Evolutionary conservation across 2,329 filamentous ascomycete genomes (phyloP).

Genomic region (Pestalotiopsis sp.): DNA sequence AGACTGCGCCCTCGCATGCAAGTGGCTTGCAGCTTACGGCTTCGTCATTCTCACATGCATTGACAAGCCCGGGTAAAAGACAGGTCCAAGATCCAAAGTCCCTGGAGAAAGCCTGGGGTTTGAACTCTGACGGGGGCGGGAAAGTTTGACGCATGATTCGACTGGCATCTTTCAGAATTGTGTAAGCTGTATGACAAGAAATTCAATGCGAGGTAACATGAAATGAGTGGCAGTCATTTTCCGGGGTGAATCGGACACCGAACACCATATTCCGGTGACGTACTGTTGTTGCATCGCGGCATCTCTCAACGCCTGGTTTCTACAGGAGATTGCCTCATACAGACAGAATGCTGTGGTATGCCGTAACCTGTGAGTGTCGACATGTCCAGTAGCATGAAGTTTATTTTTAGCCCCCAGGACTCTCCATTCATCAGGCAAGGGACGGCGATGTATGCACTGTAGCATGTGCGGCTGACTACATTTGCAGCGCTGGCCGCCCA

Average conservation of each 20-base stretch:
- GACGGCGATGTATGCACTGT: too few species aligned
- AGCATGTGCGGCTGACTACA: neutral
- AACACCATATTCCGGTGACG: neutral
- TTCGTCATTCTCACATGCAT: neutral
- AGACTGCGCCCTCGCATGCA: neutral
- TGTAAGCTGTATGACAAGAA: neutral
- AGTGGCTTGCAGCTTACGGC: neutral
- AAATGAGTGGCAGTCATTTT: neutral
- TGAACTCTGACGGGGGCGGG: neutral
- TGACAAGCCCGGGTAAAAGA: neutral
- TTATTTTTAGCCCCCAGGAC: neutral
- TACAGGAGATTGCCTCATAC: neutral
- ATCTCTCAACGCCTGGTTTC: neutral
- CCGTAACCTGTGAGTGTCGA: neutral
- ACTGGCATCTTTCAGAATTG: neutral
- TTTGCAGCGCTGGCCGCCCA: neutral
- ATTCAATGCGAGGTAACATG: too few species aligned
- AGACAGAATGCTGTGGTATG: neutral
- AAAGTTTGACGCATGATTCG: neutral
- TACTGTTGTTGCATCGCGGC: neutral
- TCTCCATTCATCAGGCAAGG: neutral
- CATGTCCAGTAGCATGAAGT: neutral
- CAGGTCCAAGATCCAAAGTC: neutral
- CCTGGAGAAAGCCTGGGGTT: neutral
- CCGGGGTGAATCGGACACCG: neutral